Percentiles rank a stretch among this genome's conserved stretches.
Evolutionary conservation across 176 grass and related monocot genomes (phyloP).

Genomic region (Elymus sibiricus): DNA sequence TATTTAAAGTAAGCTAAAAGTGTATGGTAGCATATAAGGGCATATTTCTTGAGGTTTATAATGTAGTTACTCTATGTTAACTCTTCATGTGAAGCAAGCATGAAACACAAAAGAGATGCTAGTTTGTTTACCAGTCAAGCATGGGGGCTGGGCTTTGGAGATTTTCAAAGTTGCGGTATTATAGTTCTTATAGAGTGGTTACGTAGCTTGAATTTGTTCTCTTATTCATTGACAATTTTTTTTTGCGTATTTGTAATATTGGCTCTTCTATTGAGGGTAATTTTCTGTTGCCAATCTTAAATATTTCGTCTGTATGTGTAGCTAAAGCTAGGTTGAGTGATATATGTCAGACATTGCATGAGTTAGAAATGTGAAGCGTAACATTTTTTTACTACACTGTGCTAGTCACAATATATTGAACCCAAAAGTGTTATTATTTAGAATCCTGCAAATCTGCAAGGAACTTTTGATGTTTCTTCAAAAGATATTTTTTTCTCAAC

Average conservation of each 20-base stretch:
- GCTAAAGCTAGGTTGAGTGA: neutral
- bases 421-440: neutral
- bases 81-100: neutral
- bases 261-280: conserved; percentile 2
- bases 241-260: neutral
- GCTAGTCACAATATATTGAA: neutral
- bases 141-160: neutral
- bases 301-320: neutral
- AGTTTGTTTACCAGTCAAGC: neutral
- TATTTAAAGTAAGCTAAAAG: neutral
- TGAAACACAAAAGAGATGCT: conserved; percentile 1
- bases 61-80: neutral
- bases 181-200: neutral
- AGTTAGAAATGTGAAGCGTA: neutral
- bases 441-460: neutral
- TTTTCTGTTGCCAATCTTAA: neutral
- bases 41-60: neutral
- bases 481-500: neutral
- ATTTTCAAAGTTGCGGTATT: neutral
- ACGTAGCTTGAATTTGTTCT: neutral
- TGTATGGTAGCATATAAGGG: neutral
- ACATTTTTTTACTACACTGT: conserved; percentile 7
- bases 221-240: neutral
- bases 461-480: neutral
- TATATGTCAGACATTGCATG: neutral